Conservation (phyloP, 2,329 filamentous ascomycete species). For the Botrytis fragariae region DNA sequence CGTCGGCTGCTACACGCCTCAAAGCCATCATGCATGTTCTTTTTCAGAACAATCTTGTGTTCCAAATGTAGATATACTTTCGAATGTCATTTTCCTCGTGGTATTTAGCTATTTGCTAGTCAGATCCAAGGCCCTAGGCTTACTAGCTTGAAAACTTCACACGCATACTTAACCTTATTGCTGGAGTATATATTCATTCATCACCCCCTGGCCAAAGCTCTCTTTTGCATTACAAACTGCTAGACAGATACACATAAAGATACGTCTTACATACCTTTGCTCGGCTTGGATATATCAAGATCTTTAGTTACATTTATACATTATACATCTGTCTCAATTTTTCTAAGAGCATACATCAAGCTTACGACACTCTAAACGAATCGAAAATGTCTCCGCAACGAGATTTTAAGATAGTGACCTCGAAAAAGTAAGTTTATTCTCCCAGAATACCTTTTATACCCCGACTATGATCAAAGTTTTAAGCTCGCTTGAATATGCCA, state of each 20-base stretch:
- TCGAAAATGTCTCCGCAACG: not conserved
- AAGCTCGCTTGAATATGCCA: not conserved
- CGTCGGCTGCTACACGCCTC: no score
- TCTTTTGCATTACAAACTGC: not conserved
- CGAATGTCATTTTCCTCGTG: not conserved
- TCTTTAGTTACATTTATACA: not conserved
- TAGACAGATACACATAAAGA: not conserved
- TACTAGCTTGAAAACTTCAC: not conserved
- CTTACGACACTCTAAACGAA: no score
- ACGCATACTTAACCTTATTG: not conserved
- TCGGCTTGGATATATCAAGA: not conserved
- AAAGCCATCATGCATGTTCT: not conserved
- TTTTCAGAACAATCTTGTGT: no score
- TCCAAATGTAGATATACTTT: no score
- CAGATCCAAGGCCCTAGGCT: not conserved
- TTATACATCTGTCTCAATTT: not conserved
- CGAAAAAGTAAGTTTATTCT: not conserved
- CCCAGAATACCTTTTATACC: not conserved
- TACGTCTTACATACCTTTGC: not conserved
- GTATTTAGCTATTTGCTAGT: not conserved
- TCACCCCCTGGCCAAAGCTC: not conserved
- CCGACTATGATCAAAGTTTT: not conserved
- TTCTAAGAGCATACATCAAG: no score
- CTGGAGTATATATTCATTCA: not conserved
- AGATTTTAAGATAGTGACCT: not conserved